Evolutionary conservation across 2,329 filamentous ascomycete species (phyloP).

Genomic region (Coniella lustricola): DNA sequence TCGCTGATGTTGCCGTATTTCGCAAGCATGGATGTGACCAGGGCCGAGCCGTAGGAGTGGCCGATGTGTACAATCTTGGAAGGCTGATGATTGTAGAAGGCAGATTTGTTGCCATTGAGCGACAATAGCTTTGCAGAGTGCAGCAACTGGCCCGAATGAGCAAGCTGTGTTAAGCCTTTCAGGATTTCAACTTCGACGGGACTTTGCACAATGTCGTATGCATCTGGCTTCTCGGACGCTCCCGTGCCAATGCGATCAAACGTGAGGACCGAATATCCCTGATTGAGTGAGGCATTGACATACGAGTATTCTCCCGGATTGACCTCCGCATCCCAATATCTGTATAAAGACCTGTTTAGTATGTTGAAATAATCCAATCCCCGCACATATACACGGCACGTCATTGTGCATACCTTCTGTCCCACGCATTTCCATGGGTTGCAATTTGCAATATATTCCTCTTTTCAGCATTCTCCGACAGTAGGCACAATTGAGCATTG

Average conservation of each 20-base stretch:
- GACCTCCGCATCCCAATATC: slow-evolving; percentile 28
- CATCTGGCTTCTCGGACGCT: slow-evolving; percentile 29
- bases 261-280: slow-evolving; percentile 32
- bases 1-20: slow-evolving; percentile 27
- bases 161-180: slow-evolving; percentile 27
- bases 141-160: slow-evolving; percentile 27
- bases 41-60: slow-evolving; percentile 21
- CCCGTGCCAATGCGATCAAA: slow-evolving; percentile 33
- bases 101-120: slow-evolving; percentile 10
- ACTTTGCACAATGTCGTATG: slow-evolving; percentile 31
- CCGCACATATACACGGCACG: background rate
- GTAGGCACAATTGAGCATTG: slow-evolving; percentile 20
- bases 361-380: background rate
- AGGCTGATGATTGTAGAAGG: slow-evolving; percentile 21
- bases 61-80: slow-evolving; percentile 24
- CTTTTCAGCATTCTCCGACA: slow-evolving; percentile 12
- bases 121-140: slow-evolving; percentile 15
- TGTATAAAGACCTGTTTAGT: background rate
- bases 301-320: slow-evolving; percentile 27
- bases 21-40: slow-evolving; percentile 1
- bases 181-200: slow-evolving; percentile 33
- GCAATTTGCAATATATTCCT: slow-evolving; percentile 29
- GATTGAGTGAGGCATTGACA: slow-evolving; percentile 27
- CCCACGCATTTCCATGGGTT: slow-evolving; percentile 36
- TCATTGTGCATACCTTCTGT: slow-evolving; percentile 34